A percentile compares a stretch with the other conserved stretches of the same genome.
Conservation (phyloP, 768 basidiomycete species). For the Russula abietina region DNA sequence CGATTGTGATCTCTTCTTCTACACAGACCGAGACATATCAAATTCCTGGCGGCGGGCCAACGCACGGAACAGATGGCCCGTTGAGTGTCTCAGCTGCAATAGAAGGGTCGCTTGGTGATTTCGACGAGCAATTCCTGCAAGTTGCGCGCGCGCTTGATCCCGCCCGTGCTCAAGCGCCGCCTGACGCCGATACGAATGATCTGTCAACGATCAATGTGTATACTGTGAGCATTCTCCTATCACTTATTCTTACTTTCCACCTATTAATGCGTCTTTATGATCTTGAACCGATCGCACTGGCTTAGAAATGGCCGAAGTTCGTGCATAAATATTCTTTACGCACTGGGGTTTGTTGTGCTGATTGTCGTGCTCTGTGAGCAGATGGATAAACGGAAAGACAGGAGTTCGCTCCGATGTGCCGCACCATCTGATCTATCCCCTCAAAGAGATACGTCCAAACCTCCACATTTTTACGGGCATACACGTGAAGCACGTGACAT, state of each 20-base stretch:
- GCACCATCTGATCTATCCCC: conserved; percentile 35
- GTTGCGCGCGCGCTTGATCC: conserved; percentile 27
- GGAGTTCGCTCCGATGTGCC: conserved; percentile 55
- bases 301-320: conserved; percentile 53
- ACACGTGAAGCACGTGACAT: conserved; percentile 33
- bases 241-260: no score
- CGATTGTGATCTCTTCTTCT: background rate
- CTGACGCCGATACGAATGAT: conserved; percentile 25
- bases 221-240: conserved; percentile 22
- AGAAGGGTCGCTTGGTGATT: conserved; percentile 26
- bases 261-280: background rate
- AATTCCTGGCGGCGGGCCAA: conserved; percentile 27
- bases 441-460: conserved; percentile 30
- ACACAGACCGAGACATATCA: conserved; percentile 38
- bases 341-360: background rate
- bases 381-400: conserved; percentile 47
- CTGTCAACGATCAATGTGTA: conserved; percentile 28
- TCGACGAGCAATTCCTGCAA: conserved; percentile 29
- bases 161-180: conserved; percentile 20
- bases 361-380: conserved; percentile 27
- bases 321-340: conserved; percentile 5
- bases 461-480: conserved; percentile 32
- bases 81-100: conserved; percentile 33
- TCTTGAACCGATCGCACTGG: background rate
- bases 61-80: conserved; percentile 46